Evolutionary conservation across 768 basidiomycete genomes (phyloP), one percentile per base, ranked within the genome.

Genomic region (Collybiopsis confluens): DNA sequence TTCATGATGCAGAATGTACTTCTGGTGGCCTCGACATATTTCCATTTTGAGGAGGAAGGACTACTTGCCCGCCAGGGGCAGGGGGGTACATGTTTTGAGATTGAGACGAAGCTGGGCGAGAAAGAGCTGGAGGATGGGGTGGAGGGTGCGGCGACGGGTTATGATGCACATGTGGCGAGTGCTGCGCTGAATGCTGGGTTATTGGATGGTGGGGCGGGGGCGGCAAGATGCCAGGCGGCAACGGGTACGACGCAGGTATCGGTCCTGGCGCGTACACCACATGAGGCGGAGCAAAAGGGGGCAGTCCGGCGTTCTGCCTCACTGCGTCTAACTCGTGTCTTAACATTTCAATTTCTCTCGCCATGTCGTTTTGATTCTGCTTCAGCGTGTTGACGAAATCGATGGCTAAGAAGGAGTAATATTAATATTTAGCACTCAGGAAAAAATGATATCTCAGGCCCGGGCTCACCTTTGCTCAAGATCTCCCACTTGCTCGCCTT

Each of bases 401-500:
- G 63, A 96, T 93, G 26, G 94, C 93, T 89, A 57, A 44, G 54
- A 36, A 28, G 41, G 37, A 48, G 35, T 18, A 43, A 56, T 20
- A 55, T 37, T 26, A 55, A 43, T n/a, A n/a, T n/a, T n/a, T n/a
- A n/a, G n/a, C n/a, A n/a, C n/a, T 44, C 54, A 56, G 45, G 42
- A 36, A 41, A 23, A 42, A 38, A 53, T 50, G 20, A 55, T 33
- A 54, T 36, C 36, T 2, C 33, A 44, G 36, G n/a, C 45, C 30
- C 37, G 47, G 20, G 67, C 78, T 58, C 59, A 91, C 95, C 91
- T 85, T 97, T 96, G 70, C 87, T 95, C 30, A 99, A 72, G 57
- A 98, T 98, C 74, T 99, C 97, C 97, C 96, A 98, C 73, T 99
- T 99, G 73, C 91, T 94, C 18, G 92, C 89, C 66, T 98, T 98